phyloP scores from a whole-genome alignment of 345 rosid genomes.

The Punica granatum region DNA sequence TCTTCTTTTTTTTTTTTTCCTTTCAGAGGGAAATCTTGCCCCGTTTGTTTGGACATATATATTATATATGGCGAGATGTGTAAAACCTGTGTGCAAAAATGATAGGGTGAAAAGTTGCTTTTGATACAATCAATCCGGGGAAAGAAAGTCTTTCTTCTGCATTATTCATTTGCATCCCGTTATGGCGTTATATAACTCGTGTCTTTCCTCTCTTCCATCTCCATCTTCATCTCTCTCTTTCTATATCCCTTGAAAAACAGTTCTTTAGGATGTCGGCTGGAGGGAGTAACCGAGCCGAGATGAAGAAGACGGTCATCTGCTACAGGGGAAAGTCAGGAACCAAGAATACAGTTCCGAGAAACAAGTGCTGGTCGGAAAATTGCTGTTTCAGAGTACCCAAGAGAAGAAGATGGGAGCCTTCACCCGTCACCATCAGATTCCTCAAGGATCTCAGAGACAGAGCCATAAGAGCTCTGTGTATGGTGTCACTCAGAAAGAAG shows the following conservation, averaged over 20 bases:
- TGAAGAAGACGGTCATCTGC: slow-evolving; percentile 1
- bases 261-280: slow-evolving; percentile 23
- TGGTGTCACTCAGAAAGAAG: slow-evolving; percentile 30
- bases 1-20: no score
- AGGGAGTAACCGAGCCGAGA: slow-evolving; percentile 11
- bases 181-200: background rate
- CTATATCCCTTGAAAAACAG: background rate
- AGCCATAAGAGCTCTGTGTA: slow-evolving; percentile 31
- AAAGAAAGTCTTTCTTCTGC: background rate
- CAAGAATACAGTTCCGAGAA: slow-evolving; percentile 9
- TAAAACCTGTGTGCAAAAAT: background rate
- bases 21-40: background rate
- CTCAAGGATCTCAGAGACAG: slow-evolving; percentile 38
- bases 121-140: background rate
- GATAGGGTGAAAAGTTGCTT: background rate
- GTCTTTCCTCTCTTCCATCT: background rate
- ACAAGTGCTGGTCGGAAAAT: slow-evolving; percentile 13
- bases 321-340: slow-evolving; percentile 9
- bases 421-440: slow-evolving; percentile 36
- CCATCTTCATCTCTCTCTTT: background rate
- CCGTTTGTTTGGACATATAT: background rate
- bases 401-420: slow-evolving; percentile 24
- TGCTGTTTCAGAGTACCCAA: slow-evolving; percentile 46
- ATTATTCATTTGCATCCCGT: slow-evolving; percentile 1
- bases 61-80: background rate